Conservation (phyloP, 208 protist genomes). For the Phytomonas francai region DNA sequence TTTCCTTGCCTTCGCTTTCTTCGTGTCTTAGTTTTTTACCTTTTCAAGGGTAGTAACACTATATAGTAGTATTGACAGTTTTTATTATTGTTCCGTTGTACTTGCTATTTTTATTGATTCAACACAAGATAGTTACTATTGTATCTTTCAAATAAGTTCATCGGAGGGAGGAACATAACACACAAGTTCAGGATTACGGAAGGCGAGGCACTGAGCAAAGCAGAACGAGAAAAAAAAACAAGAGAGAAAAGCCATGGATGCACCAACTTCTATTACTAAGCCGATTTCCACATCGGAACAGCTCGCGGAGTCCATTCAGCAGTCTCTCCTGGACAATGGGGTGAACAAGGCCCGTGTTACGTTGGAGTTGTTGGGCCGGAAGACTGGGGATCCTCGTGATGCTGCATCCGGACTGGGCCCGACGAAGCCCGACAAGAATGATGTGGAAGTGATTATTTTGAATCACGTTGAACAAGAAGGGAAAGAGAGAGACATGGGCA, state of each 20-base stretch:
- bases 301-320: conserved; percentile 39
- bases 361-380: conserved; percentile 23
- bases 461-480: background rate
- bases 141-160: background rate
- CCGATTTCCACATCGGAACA: conserved; percentile 1
- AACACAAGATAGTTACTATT: background rate
- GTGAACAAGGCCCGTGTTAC: conserved; percentile 35
- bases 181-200: background rate
- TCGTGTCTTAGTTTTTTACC: background rate
- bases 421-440: background rate
- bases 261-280: background rate
- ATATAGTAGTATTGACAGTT: background rate
- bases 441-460: background rate
- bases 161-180: background rate
- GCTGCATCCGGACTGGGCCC: background rate
- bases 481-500: background rate
- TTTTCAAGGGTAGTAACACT: background rate
- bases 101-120: background rate
- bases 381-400: background rate
- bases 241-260: background rate
- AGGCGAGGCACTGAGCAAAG: background rate
- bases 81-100: background rate
- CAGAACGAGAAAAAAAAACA: background rate
- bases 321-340: conserved; percentile 35
- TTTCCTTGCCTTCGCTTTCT: background rate